Conservation (phyloP, 169 alveolate species). For the Ichthyophthirius multifiliis region DNA sequence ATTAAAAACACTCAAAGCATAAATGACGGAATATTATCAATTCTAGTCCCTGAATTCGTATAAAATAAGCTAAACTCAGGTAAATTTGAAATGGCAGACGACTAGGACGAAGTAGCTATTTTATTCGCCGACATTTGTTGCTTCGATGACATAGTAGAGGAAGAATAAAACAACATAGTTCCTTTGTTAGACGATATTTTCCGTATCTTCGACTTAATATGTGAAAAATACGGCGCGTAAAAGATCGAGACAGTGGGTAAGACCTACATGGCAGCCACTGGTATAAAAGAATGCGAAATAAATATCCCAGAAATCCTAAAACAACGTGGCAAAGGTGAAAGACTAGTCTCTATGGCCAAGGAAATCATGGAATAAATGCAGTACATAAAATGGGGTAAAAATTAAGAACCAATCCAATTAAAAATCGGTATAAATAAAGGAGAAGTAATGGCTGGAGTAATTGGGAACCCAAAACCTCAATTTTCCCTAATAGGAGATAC, state of each 20-base stretch:
- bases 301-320: constrained; percentile 8
- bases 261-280: constrained; percentile 88
- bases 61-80: constrained; percentile 66
- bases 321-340: constrained; percentile 41
- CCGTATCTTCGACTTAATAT: constrained; percentile 73
- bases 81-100: constrained; percentile 36
- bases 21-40: constrained; percentile 58
- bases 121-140: constrained; percentile 54
- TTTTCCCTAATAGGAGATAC: constrained; percentile 85
- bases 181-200: constrained; percentile 86
- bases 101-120: constrained; percentile 48
- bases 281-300: constrained; percentile 76
- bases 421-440: constrained; percentile 87
- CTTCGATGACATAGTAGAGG: constrained; percentile 45
- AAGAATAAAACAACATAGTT: constrained; percentile 91
- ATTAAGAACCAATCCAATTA: constrained; percentile 59
- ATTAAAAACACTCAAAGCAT: constrained; percentile 22
- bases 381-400: constrained; percentile 27
- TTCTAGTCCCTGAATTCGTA: constrained; percentile 86
- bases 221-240: constrained; percentile 69
- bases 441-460: constrained; percentile 84
- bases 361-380: constrained; percentile 55
- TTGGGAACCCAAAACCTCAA: constrained; percentile 85
- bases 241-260: constrained; percentile 90
- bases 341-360: constrained; percentile 48